A percentile compares a stretch with the other conserved stretches of the same genome.
These are phyloP conservation scores for Starmerella vaccinii DNA, from an alignment of 805 yeast genomes.

Conservation along the genomic window DNA sequence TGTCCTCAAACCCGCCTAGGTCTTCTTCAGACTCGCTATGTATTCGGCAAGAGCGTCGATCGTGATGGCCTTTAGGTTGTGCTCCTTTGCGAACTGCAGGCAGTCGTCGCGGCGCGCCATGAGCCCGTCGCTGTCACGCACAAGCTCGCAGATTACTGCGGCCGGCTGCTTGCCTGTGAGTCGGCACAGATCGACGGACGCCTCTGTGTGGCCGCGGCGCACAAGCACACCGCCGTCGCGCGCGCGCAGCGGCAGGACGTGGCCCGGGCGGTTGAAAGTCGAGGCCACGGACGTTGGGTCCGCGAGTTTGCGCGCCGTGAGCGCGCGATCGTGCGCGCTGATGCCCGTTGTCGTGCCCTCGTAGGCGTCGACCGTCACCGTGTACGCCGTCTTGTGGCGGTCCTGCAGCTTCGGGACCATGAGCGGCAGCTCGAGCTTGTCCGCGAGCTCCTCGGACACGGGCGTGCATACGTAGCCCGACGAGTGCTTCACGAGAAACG, in stretches of 20 bases:
- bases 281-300: conserved; percentile 43
- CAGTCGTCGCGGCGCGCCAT: conserved; percentile 95
- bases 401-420: conserved; percentile 60
- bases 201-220: conserved; percentile 96
- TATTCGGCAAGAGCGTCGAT: conserved; percentile 62
- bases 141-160: conserved; percentile 88
- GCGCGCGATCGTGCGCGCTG: conserved; percentile 84
- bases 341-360: conserved; percentile 96
- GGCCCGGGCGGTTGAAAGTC: conserved; percentile 88
- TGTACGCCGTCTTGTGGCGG: conserved; percentile 94
- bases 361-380: conserved; percentile 76
- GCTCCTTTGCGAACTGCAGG: conserved; percentile 50
- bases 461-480: conserved; percentile 91
- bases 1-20: too few relatives aligned
- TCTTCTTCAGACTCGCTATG: conserved; percentile 26
- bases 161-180: conserved; percentile 74
- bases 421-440: conserved; percentile 64
- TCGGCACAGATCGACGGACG: conserved; percentile 77
- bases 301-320: conserved; percentile 68
- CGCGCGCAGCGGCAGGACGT: conserved; percentile 84
- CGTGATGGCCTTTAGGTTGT: conserved; percentile 59
- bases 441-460: conserved; percentile 65
- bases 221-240: conserved; percentile 67
- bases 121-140: conserved; percentile 81
- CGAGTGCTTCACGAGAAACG: conserved; percentile 70